Conservation (phyloP, 2,329 filamentous ascomycete species). For the Neonectria magnoliae region DNA sequence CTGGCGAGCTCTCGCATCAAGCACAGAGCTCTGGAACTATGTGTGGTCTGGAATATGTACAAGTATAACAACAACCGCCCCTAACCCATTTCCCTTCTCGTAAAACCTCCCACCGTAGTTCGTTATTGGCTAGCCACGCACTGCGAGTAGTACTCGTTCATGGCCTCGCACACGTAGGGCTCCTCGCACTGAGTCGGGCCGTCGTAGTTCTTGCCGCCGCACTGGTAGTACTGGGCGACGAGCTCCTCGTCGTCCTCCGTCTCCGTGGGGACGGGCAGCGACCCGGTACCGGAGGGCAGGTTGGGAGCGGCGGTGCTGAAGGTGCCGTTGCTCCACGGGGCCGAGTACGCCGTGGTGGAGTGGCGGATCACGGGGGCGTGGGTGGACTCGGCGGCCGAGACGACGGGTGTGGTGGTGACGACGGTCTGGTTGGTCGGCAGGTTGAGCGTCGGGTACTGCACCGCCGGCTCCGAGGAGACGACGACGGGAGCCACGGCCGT, state of each 20-base stretch:
- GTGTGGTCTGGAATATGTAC: slow-evolving; percentile 28
- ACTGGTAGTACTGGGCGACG: slow-evolving; percentile 36
- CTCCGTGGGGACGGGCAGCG: slow-evolving; percentile 17
- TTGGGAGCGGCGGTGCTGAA: slow-evolving; percentile 7
- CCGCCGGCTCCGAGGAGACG: background rate
- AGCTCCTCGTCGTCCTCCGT: slow-evolving; percentile 22
- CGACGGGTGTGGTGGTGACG: background rate
- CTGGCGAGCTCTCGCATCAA: slow-evolving; percentile 27
- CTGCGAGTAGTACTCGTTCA: slow-evolving; percentile 37
- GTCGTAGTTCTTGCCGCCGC: slow-evolving; percentile 32
- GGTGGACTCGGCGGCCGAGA: slow-evolving; percentile 2
- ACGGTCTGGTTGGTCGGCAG: slow-evolving; percentile 31
- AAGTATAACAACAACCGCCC: slow-evolving; percentile 20
- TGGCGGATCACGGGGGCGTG: slow-evolving; percentile 37
- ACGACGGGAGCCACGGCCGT: slow-evolving; percentile 27
- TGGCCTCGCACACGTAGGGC: slow-evolving; percentile 28
- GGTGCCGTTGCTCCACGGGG: slow-evolving; percentile 37
- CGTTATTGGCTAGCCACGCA: slow-evolving; percentile 25
- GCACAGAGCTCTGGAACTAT: slow-evolving; percentile 23
- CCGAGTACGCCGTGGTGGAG: slow-evolving; percentile 30
- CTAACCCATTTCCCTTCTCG: background rate
- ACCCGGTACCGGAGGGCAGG: slow-evolving; percentile 26
- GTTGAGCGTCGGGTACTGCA: slow-evolving; percentile 25
- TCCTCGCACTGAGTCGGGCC: slow-evolving; percentile 37
- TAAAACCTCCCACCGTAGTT: background rate